Base-by-base conservation (phyloP, 1,284 basidiomycete genomes). In the Rugosomyces carneus region DNA sequence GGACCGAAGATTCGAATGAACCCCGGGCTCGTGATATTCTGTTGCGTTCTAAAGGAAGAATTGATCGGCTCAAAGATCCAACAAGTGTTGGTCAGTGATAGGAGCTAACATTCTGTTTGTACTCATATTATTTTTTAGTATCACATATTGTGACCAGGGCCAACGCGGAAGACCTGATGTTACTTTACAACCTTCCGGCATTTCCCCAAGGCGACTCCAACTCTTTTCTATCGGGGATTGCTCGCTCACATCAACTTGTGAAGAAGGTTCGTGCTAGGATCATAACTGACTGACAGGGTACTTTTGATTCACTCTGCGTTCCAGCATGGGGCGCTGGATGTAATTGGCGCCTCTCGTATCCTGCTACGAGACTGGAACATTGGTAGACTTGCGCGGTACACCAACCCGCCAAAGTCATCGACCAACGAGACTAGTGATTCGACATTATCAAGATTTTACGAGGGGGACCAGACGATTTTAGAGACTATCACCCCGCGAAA, bases 281-380 rank as follows among this genome's bases (percentile, higher is more conserved):
- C n/a, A n/a, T n/a, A n/a, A n/a, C 35, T 32, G 34, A 40, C 20
- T 21, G 29, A 15, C 13, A 13, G 8, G 6, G 13, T 34, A 4
- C 13, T 34, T n/a, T n/a, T 15, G 9, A 29, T 29, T 23, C 23
- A 40, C 29, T 45, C 47, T 49, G 57, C 59, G 10, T 31, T 63
- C n/a, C n/a, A 89, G 80, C 84, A 80, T 54, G 91, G 89, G 42
- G 75, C 81, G 37, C 70, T 81, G 15, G 93, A 98, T 64, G 67
- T 92, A 46, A 76, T 81, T 9, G 82, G 81, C 18, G 89, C 93
- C 1, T 87, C 90, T 7, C 84, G 90, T 19, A 76, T 86, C 44
- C 73, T 98, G 34, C 74, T 98, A 36, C 83, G 89, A 20, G 94
- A 98, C 67, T 99, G 94, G 94, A 84, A 79, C 51, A 76, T 74